These are phyloP conservation scores for Calendula officinalis DNA, from an alignment of 129 eudicot species.

Conservation along the genomic window DNA sequence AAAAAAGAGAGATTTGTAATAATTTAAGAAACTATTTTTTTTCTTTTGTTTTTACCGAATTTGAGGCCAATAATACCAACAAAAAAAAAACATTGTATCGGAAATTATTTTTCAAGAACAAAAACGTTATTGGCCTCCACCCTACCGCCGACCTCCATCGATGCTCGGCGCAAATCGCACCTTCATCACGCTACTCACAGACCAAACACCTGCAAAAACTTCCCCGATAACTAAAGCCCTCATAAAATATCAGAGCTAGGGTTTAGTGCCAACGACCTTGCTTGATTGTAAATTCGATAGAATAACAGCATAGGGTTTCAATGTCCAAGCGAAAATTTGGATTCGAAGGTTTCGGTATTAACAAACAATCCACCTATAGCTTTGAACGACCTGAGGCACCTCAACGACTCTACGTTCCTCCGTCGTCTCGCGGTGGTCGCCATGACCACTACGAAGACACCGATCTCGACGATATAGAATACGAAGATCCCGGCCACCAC, in stretches of 20 bases:
- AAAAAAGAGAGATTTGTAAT: too few relatives aligned
- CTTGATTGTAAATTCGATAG: not conserved
- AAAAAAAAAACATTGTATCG: too few relatives aligned
- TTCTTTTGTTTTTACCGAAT: too few relatives aligned
- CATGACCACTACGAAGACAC: slow-evolving; percentile 84
- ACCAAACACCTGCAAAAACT: not conserved
- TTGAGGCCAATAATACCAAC: too few relatives aligned
- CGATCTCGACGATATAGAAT: slow-evolving; percentile 82
- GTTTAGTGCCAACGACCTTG: slow-evolving; percentile 2
- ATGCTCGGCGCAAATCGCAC: slow-evolving; percentile 4
- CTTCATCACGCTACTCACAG: not conserved
- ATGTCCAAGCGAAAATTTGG: slow-evolving; percentile 97
- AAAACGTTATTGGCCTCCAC: not conserved
- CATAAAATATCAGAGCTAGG: not conserved
- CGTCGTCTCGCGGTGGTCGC: slow-evolving; percentile 63
- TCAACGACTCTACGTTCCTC: slow-evolving; percentile 70
- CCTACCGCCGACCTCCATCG: not conserved
- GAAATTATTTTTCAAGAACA: not conserved
- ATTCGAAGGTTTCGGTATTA: slow-evolving; percentile 90
- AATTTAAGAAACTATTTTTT: too few relatives aligned
- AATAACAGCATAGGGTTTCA: slow-evolving; percentile 14
- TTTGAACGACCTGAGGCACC: slow-evolving; percentile 73
- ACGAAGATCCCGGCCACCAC: slow-evolving; percentile 44
- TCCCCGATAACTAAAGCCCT: not conserved
- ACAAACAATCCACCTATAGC: slow-evolving; percentile 79